These are phyloP conservation scores for Trypanosomatidae sp. DNA, from an alignment of 208 protist genomes.

Conservation along the genomic window DNA sequence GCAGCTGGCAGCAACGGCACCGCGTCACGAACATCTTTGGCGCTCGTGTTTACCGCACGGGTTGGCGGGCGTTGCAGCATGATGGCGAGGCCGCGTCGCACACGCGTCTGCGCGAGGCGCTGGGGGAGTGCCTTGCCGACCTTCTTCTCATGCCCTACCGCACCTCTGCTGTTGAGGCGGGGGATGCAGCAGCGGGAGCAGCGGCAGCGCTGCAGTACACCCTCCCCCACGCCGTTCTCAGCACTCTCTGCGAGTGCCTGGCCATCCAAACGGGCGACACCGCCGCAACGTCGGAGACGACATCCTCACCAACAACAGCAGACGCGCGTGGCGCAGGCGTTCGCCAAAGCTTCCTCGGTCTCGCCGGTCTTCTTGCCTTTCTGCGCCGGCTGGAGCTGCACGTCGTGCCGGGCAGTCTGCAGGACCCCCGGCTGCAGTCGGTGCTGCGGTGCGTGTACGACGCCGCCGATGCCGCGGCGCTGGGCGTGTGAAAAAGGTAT, in stretches of 20 bases:
- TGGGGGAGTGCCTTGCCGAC: slow-evolving; percentile 73
- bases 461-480: slow-evolving; percentile 35
- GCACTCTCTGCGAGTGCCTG: slow-evolving; percentile 57
- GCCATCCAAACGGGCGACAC: too few relatives aligned
- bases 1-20: slow-evolving; percentile 40
- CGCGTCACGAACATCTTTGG: slow-evolving; percentile 30
- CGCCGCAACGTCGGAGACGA: too few relatives aligned
- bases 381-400: slow-evolving; percentile 50
- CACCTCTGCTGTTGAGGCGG: background rate
- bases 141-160: slow-evolving; percentile 54
- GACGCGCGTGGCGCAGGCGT: slow-evolving; percentile 13
- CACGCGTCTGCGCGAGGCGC: slow-evolving; percentile 51
- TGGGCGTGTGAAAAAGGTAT: slow-evolving; percentile 23
- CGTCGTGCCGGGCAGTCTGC: slow-evolving; percentile 47
- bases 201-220: slow-evolving; percentile 44
- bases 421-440: slow-evolving; percentile 30
- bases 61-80: slow-evolving; percentile 44
- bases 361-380: slow-evolving; percentile 63
- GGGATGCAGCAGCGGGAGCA: slow-evolving; percentile 2
- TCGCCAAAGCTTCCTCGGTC: slow-evolving; percentile 55
- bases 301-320: too few relatives aligned
- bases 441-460: slow-evolving; percentile 58
- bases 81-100: slow-evolving; percentile 45
- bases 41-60: slow-evolving; percentile 28
- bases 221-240: slow-evolving; percentile 51